Conservation (phyloP, 1,139 yeast genomes). For the Keqinozyma sinolaborantium region DNA sequence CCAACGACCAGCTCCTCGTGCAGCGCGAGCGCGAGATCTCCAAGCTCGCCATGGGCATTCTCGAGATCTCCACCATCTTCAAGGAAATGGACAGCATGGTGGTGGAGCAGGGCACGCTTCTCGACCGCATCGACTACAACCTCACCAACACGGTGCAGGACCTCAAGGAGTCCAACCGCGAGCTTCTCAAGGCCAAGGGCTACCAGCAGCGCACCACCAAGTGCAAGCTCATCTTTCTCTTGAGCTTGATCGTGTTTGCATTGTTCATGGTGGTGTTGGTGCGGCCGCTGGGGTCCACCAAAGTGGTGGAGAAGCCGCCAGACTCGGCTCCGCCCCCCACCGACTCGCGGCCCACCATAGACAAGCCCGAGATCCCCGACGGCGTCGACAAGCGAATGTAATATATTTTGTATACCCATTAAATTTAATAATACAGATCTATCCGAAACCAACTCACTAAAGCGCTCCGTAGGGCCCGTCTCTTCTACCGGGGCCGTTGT, state of each 20-base stretch:
- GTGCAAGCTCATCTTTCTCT: constrained; percentile 78
- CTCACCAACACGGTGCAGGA: constrained; percentile 74
- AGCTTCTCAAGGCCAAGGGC: constrained; percentile 68
- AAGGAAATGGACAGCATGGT: constrained; percentile 89
- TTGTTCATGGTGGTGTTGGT: constrained; percentile 68
- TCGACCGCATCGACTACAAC: constrained; percentile 92
- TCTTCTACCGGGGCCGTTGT: constrained; percentile 3
- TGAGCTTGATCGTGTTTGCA: constrained; percentile 68
- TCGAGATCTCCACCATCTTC: constrained; percentile 90
- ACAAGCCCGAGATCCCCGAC: constrained; percentile 2
- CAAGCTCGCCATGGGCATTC: constrained; percentile 87
- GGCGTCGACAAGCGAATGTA: constrained; percentile 2
- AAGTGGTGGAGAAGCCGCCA: constrained; percentile 22
- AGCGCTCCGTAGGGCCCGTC: constrained; percentile 20
- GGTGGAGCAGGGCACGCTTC: constrained; percentile 90
- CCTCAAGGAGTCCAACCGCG: constrained; percentile 73
- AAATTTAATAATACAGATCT: constrained; percentile 3
- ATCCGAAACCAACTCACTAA: constrained; percentile 9
- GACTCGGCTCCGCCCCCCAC: constrained; percentile 5
- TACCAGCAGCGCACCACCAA: constrained; percentile 89
- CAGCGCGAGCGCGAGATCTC: constrained; percentile 88
- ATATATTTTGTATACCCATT: neutral
- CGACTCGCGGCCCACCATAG: constrained; percentile 2
- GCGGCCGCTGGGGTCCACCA: constrained; percentile 46
- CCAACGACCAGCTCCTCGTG: constrained; percentile 30